Conservation (phyloP, 345 rosid genomes). For the Noccaea caerulescens region DNA sequence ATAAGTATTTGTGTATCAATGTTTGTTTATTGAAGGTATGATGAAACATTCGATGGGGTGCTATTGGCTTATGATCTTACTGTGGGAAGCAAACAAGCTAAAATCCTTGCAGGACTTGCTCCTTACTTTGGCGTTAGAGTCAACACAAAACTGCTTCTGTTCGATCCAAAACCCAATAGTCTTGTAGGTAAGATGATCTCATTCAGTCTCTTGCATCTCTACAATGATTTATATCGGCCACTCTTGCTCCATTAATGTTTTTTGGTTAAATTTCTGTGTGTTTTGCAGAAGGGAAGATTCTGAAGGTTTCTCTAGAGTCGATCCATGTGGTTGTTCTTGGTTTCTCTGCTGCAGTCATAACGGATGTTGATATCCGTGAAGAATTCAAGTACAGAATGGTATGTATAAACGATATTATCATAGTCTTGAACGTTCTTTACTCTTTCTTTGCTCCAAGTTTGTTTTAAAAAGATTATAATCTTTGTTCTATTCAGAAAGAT, state of each 20-base stretch:
- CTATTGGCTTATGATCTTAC: conserved; percentile 70
- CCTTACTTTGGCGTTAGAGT: conserved; percentile 69
- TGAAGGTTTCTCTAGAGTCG: conserved; percentile 68
- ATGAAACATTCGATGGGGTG: conserved; percentile 69
- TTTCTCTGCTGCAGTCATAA: conserved; percentile 73
- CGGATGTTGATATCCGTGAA: conserved; percentile 64
- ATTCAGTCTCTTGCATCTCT: no score
- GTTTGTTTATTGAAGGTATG: conserved; percentile 55
- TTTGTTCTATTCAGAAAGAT: conserved; percentile 49
- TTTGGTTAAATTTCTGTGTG: background rate
- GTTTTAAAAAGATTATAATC: background rate
- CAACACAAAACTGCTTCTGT: conserved; percentile 62
- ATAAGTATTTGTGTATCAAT: background rate
- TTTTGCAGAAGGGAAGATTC: conserved; percentile 73
- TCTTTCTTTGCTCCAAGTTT: background rate
- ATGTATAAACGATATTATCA: conserved; percentile 24
- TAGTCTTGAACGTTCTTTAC: background rate
- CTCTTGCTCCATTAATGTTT: background rate
- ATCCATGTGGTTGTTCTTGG: conserved; percentile 82
- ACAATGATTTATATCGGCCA: no score
- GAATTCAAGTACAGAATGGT: conserved; percentile 68
- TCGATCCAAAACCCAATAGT: conserved; percentile 77
- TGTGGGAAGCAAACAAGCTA: conserved; percentile 52
- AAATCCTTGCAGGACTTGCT: conserved; percentile 67
- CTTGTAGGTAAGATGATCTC: conserved; percentile 57